These are phyloP conservation scores for Phytophthora foliorum DNA, from an alignment of 352 stramenopile species.

Conservation along the genomic window DNA sequence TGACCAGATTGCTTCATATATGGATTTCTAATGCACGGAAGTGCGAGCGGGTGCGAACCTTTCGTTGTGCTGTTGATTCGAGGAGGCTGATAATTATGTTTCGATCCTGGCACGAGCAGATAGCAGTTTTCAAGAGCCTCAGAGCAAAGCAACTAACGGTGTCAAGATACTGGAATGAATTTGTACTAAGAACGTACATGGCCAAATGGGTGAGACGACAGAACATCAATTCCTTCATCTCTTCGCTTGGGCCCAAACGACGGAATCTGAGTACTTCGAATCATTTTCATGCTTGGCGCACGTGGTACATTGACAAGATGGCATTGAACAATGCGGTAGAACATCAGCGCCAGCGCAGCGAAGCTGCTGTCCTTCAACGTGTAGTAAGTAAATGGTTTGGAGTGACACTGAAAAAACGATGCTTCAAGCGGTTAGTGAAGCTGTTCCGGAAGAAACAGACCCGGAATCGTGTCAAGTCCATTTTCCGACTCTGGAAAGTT, in stretches of 20 bases:
- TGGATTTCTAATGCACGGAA: conserved; percentile 16
- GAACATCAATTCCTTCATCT: conserved; percentile 10
- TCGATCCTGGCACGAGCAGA: conserved; percentile 6
- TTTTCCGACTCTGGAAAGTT: conserved; percentile 35
- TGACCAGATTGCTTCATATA: conserved; percentile 1
- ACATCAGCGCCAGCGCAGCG: conserved; percentile 1
- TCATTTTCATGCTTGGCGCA: conserved; percentile 29
- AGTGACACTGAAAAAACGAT: conserved; percentile 40
- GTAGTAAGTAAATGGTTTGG: conserved; percentile 40
- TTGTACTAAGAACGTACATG: conserved; percentile 11
- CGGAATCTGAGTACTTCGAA: conserved; percentile 10
- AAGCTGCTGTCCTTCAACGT: conserved; percentile 8
- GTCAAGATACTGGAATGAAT: conserved; percentile 11
- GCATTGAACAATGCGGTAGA: conserved; percentile 8
- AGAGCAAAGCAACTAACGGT: conserved; percentile 8
- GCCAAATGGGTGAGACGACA: conserved; percentile 20
- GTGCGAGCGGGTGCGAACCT: background rate
- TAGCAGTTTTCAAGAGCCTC: background rate
- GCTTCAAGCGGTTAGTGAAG: conserved; percentile 48
- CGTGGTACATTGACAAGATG: conserved; percentile 9
- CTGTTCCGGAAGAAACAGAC: conserved; percentile 54
- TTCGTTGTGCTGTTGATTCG: conserved; percentile 3
- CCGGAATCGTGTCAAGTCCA: conserved; percentile 10
- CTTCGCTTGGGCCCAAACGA: conserved; percentile 8
- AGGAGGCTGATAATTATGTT: conserved; percentile 13